A percentile compares a stretch with the other conserved stretches of the same genome.
Evolutionary conservation across 345 rosid genomes (phyloP).

Genomic region (Corymbia maculata): DNA sequence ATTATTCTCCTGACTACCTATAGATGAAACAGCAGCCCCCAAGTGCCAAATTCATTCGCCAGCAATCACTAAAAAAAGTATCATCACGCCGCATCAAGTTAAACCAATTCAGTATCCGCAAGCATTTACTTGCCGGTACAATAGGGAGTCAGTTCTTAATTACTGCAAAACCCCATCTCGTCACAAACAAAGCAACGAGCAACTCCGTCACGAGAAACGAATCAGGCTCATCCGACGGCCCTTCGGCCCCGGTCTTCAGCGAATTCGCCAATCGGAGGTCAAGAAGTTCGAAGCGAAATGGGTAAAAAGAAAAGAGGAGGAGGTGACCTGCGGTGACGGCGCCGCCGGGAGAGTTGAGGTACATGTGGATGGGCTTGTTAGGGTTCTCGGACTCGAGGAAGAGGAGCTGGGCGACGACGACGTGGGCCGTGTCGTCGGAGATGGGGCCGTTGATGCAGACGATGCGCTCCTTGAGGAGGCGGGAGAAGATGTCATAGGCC

Average conservation of each 20-base stretch:
- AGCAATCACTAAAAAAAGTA: background rate
- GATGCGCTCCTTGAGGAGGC: slow-evolving; percentile 89
- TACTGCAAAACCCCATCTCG: background rate
- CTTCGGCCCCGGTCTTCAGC: background rate
- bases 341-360: slow-evolving; percentile 97
- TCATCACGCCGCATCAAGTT: background rate
- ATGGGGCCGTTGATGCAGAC: slow-evolving; percentile 91
- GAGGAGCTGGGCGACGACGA: slow-evolving; percentile 97
- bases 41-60: background rate
- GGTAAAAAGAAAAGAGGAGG: background rate
- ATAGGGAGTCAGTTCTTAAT: background rate
- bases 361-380: slow-evolving; percentile 94
- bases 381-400: slow-evolving; percentile 97
- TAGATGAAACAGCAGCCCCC: background rate
- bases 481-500: slow-evolving; percentile 92
- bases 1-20: background rate
- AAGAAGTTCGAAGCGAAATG: background rate
- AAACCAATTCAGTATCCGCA: background rate
- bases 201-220: background rate
- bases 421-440: slow-evolving; percentile 86
- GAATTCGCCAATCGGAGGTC: background rate
- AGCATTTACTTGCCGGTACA: background rate
- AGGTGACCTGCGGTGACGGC: slow-evolving; percentile 85
- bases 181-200: background rate
- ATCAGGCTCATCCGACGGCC: background rate